A percentile compares a stretch with the other conserved stretches of the same genome.
phyloP scores from a whole-genome alignment of 2,329 filamentous ascomycete genomes.

The Pseudocercospora eumusae region DNA sequence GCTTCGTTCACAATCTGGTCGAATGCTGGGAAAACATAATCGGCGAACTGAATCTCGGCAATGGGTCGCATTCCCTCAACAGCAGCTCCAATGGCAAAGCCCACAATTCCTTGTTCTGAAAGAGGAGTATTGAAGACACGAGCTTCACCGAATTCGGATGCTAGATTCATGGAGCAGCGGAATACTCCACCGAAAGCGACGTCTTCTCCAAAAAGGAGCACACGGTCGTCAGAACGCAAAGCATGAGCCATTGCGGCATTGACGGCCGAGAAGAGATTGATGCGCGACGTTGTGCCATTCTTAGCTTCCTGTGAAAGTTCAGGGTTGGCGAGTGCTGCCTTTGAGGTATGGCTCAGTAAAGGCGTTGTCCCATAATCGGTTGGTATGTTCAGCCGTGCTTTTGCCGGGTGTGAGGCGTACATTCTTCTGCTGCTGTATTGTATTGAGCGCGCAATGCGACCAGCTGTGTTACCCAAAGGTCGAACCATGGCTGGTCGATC shows the following conservation, averaged over 20 bases:
- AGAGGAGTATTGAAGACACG: conserved; percentile 96
- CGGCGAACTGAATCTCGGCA: conserved; percentile 93
- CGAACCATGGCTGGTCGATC: neutral
- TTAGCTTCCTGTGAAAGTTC: conserved; percentile 61
- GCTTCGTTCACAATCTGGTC: conserved; percentile 94
- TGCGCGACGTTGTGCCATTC: conserved; percentile 67
- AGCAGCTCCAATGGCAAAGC: conserved; percentile 87
- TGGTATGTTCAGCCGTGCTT: conserved; percentile 73
- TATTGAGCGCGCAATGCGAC: neutral
- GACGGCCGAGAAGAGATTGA: conserved; percentile 93
- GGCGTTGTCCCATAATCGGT: conserved; percentile 83
- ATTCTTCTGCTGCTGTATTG: conserved; percentile 7
- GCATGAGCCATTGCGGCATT: conserved; percentile 86
- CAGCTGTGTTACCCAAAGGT: neutral
- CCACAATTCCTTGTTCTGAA: conserved; percentile 90
- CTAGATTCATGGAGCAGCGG: conserved; percentile 78
- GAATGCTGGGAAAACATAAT: conserved; percentile 91
- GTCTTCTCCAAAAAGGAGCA: conserved; percentile 93
- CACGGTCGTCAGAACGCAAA: conserved; percentile 77
- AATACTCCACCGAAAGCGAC: conserved; percentile 97
- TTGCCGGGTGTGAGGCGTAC: conserved; percentile 54
- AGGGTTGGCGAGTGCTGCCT: conserved; percentile 67
- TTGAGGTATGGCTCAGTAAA: conserved; percentile 76
- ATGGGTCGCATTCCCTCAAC: conserved; percentile 90
- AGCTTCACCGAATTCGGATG: conserved; percentile 81